Evolutionary conservation across 306 rosid species (phyloP), one percentile per base, ranked within the genome.

Genomic region (Acacia crassicarpa): DNA sequence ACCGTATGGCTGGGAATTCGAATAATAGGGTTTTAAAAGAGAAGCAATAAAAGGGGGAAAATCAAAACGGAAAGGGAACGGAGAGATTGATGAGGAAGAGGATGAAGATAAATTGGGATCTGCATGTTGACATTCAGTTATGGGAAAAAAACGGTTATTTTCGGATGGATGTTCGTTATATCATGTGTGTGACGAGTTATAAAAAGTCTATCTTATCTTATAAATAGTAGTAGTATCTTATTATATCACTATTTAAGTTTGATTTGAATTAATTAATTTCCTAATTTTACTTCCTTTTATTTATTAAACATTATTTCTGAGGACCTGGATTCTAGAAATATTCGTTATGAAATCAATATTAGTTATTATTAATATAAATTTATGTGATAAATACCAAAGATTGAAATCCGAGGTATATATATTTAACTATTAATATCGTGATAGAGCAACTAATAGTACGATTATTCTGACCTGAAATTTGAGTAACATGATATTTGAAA

Each of bases 91-190:
- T 22, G 75, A 45, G 59, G 56, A 8, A 44, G 76, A 14, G 14
- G 41, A 72, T 25, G 59, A 25, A 13, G 40, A 7, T 3, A 15
- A 14, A 6, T 45, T 7, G 14, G 56, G 59, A 23, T 72, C 54
- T 1, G 8, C 54, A 23, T 1, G 8, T 12, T 22, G 53, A 40
- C 33, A 9, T 51, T 41, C 53, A 7, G 74, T 68, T 67, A 40
- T 40, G 48, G 53, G 48, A 17, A 38, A 14, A 14, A 40, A 72
- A 72, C 76, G 59, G 76, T 72, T 72, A 72, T 72, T 72, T 72
- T 16, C 14, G 76, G 59, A 72, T 13, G 59, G 7, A 23, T 46
- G 76, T 72, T 72, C 4, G 76, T 44, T 48, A 3, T 45, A 11
- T 45, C 12, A 45, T 35, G 4, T 38, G 51, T 12, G n/a, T 51